phyloP scores from a whole-genome alignment of 2,329 filamentous ascomycete genomes.

The Mycosphaerelloides madeirae region DNA sequence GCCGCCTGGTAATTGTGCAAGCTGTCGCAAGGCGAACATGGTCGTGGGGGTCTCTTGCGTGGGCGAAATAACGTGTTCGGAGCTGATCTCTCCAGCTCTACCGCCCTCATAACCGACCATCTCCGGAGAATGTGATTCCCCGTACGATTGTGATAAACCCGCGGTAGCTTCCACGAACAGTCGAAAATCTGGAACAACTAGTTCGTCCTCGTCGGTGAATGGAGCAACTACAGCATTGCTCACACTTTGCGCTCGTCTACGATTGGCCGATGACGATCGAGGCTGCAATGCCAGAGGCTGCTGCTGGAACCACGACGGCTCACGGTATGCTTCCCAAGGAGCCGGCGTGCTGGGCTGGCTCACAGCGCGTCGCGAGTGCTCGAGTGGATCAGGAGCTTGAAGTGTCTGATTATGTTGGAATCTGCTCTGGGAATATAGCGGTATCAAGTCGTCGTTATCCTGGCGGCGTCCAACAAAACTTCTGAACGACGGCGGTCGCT shows the following conservation, averaged over 20 bases:
- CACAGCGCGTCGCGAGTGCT: conserved; percentile 17
- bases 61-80: conserved; percentile 16
- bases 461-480: too few relatives aligned
- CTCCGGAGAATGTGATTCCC: neutral
- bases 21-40: conserved; percentile 22
- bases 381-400: conserved; percentile 8
- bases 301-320: neutral
- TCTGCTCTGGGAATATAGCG: conserved; percentile 19
- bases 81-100: neutral
- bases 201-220: conserved; percentile 27
- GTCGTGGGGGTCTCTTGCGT: conserved; percentile 25
- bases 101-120: conserved; percentile 2
- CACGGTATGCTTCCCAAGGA: conserved; percentile 7
- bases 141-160: conserved; percentile 23
- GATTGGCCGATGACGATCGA: conserved; percentile 17
- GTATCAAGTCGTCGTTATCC: conserved; percentile 5
- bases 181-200: conserved; percentile 12
- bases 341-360: conserved; percentile 26
- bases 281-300: conserved; percentile 1
- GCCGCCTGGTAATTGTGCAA: conserved; percentile 6
- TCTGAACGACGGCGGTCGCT: too few relatives aligned
- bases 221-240: conserved; percentile 18
- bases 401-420: conserved; percentile 3
- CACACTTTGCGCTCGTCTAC: conserved; percentile 11
- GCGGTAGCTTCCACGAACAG: conserved; percentile 32